Evolutionary conservation across 169 alveolate genomes (phyloP).

Genomic region (Cryptosporidium baileyi): DNA sequence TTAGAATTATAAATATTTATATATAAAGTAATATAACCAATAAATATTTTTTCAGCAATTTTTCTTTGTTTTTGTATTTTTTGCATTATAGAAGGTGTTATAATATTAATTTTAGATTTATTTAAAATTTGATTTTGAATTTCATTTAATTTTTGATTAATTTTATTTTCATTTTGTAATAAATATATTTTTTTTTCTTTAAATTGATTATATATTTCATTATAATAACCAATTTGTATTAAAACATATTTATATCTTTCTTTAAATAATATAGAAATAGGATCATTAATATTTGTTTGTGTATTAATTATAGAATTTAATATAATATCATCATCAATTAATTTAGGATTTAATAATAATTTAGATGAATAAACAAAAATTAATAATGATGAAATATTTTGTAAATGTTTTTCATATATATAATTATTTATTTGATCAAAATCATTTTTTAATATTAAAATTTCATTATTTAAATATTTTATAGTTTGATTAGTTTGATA

Average conservation of each 20-base stretch:
- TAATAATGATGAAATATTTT: neutral
- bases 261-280: no score
- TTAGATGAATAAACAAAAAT: conserved; percentile 11
- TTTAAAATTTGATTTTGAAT: neutral
- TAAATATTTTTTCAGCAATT: conserved; percentile 31
- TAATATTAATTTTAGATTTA: neutral
- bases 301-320: no score
- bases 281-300: no score
- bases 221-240: neutral
- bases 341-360: neutral
- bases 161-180: neutral
- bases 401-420: neutral
- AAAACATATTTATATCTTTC: conserved; percentile 13
- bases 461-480: neutral
- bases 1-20: conserved; percentile 11
- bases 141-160: neutral
- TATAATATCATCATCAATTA: no score
- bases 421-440: neutral
- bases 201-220: neutral
- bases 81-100: neutral
- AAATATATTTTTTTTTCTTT: conserved; percentile 8
- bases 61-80: conserved; percentile 29
- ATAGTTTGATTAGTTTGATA: neutral
- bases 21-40: neutral
- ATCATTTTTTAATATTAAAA: neutral